Conservation (phyloP, 148 eudicot species). For the Salicornia ramosissima region DNA sequence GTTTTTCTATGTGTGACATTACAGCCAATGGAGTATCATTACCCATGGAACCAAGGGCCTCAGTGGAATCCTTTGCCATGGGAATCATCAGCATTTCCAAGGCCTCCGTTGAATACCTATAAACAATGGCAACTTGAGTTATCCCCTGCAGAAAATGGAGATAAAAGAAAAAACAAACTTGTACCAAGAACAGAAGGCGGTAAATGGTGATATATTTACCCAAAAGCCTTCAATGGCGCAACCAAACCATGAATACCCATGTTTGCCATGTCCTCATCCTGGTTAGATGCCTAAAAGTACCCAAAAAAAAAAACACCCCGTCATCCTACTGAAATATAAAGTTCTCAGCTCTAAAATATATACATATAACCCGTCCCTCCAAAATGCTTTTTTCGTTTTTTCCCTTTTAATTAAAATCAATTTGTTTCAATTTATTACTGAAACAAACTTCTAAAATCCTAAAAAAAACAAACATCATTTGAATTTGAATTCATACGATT, state of each 20-base stretch:
- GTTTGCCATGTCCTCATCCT: slow-evolving; percentile 77
- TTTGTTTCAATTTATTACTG: too few species aligned
- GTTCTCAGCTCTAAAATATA: neutral
- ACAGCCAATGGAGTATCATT: slow-evolving; percentile 99
- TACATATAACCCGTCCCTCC: too few species aligned
- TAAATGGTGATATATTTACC: slow-evolving; percentile 38
- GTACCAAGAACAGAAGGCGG: neutral
- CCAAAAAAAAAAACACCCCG: neutral
- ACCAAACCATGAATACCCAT: slow-evolving; percentile 86
- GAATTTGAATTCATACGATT: too few species aligned
- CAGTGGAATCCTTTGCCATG: slow-evolving; percentile 95
- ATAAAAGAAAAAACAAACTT: neutral
- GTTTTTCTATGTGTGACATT: slow-evolving; percentile 96
- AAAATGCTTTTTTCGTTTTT: too few species aligned
- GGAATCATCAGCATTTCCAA: slow-evolving; percentile 94
- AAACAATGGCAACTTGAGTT: slow-evolving; percentile 11
- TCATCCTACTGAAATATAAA: neutral
- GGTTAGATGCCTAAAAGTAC: slow-evolving; percentile 53
- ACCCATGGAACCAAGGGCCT: slow-evolving; percentile 99
- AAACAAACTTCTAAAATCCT: too few species aligned
- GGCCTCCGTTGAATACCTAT: slow-evolving; percentile 81
- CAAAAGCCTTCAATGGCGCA: slow-evolving; percentile 95
- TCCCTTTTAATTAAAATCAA: too few species aligned
- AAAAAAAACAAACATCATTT: too few species aligned
- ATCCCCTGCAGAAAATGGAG: neutral